phyloP scores from a whole-genome alignment of 2,329 filamentous ascomycete genomes.

The Penicillium freii region DNA sequence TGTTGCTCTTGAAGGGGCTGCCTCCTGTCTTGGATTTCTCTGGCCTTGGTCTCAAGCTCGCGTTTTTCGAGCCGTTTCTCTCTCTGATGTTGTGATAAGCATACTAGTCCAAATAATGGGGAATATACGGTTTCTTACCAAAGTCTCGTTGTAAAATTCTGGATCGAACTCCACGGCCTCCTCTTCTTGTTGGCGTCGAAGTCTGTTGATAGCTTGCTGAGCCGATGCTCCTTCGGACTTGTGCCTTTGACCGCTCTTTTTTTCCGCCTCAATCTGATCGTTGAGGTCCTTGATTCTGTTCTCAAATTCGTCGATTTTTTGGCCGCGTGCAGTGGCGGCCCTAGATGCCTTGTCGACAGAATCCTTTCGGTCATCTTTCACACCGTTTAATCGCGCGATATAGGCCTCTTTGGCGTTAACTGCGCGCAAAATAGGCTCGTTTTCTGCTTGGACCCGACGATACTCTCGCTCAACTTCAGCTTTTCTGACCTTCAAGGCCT shows the following conservation, averaged over 20 bases:
- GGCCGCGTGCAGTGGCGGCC: conserved; percentile 42
- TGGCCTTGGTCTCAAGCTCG: conserved; percentile 42
- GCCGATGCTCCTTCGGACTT: conserved; percentile 53
- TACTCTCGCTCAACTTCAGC: conserved; percentile 58
- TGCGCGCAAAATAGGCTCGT: conserved; percentile 67
- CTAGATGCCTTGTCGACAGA: conserved; percentile 56
- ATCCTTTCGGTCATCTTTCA: conserved; percentile 55
- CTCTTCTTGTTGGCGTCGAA: conserved; percentile 64
- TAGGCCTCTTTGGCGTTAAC: conserved; percentile 72
- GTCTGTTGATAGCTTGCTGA: conserved; percentile 58
- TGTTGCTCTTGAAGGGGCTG: conserved; percentile 35
- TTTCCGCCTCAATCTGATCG: conserved; percentile 51
- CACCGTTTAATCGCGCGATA: conserved; percentile 51
- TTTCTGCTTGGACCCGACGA: conserved; percentile 57
- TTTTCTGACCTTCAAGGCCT: conserved; percentile 55
- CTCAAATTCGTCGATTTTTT: conserved; percentile 42
- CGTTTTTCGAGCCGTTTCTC: conserved; percentile 49
- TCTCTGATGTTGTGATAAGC: conserved; percentile 48
- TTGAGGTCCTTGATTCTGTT: conserved; percentile 38
- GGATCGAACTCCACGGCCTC: conserved; percentile 67
- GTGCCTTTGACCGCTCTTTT: conserved; percentile 50
- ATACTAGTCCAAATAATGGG: background rate
- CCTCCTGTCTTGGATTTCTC: conserved; percentile 41
- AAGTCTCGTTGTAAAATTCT: conserved; percentile 67
- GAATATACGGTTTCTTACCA: conserved; percentile 54